Evolutionary conservation across 2,329 filamentous ascomycete genomes (phyloP).

Genomic region (Botrytis galanthina): DNA sequence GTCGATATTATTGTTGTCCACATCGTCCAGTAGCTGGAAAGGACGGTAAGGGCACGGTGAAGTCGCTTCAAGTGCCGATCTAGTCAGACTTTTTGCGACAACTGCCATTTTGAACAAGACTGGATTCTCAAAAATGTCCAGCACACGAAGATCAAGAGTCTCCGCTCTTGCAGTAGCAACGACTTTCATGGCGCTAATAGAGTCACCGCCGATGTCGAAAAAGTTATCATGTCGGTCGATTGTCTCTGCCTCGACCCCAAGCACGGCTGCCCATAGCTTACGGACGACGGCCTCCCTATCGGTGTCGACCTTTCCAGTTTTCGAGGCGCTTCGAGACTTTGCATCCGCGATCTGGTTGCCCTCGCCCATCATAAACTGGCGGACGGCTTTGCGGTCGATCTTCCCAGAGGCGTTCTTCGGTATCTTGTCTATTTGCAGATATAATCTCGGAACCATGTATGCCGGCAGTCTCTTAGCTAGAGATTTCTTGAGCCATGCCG

Average conservation of each 20-base stretch:
- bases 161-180: conserved; percentile 25
- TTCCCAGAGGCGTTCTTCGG: conserved; percentile 38
- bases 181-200: background rate
- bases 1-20: too few relatives aligned
- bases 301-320: too few relatives aligned
- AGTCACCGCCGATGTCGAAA: background rate
- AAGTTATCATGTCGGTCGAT: background rate
- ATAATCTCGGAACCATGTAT: conserved; percentile 39
- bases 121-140: conserved; percentile 41
- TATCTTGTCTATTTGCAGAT: conserved; percentile 34
- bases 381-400: conserved; percentile 37
- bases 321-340: too few relatives aligned
- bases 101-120: too few relatives aligned
- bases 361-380: too few relatives aligned
- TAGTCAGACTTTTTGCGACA: too few relatives aligned
- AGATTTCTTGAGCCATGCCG: background rate
- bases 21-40: too few relatives aligned
- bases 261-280: conserved; percentile 16
- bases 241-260: conserved; percentile 12
- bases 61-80: too few relatives aligned
- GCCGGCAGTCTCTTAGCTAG: conserved; percentile 24
- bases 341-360: too few relatives aligned
- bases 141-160: conserved; percentile 41
- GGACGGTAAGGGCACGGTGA: too few relatives aligned
- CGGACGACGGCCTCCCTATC: too few relatives aligned